Conservation (phyloP, 2,329 filamentous ascomycete species). For the Didymella sp. region DNA sequence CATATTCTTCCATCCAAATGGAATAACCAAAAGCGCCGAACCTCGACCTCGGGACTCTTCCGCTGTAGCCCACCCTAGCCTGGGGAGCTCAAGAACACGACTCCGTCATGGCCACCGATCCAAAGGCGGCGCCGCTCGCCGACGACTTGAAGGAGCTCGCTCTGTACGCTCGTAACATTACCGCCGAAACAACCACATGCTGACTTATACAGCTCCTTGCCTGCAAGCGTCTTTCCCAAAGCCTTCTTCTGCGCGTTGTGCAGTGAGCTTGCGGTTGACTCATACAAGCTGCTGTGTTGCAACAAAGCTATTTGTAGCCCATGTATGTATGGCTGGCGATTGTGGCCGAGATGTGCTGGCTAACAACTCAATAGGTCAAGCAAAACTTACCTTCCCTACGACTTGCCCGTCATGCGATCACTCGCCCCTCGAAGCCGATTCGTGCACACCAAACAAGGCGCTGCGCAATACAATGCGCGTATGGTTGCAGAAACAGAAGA, state of each 20-base stretch:
- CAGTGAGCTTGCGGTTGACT: conserved; percentile 87
- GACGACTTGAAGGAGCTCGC: conserved; percentile 45
- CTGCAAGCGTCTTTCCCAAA: conserved; percentile 87
- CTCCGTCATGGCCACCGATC: conserved; percentile 42
- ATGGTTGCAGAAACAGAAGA: conserved; percentile 91
- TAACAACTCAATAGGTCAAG: conserved; percentile 34
- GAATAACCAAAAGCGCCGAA: conserved; percentile 24
- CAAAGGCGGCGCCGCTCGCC: conserved; percentile 44
- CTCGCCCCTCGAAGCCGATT: conserved; percentile 81
- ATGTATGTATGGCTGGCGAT: conserved; percentile 66
- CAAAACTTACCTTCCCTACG: conserved; percentile 68
- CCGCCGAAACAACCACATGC: conserved; percentile 1
- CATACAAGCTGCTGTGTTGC: conserved; percentile 91
- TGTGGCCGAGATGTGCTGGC: background rate
- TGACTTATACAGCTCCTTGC: conserved; percentile 67
- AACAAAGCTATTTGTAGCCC: conserved; percentile 91
- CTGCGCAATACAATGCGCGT: conserved; percentile 92
- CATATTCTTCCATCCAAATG: conserved; percentile 26
- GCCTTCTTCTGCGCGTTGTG: conserved; percentile 95
- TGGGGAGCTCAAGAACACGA: conserved; percentile 23
- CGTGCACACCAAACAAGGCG: conserved; percentile 88
- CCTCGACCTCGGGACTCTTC: conserved; percentile 21
- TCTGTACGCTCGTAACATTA: conserved; percentile 27
- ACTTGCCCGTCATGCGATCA: conserved; percentile 94
- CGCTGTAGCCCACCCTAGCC: conserved; percentile 33